phyloP scores from a whole-genome alignment of 805 yeast species.

The Saccharomycopsis sp. region DNA sequence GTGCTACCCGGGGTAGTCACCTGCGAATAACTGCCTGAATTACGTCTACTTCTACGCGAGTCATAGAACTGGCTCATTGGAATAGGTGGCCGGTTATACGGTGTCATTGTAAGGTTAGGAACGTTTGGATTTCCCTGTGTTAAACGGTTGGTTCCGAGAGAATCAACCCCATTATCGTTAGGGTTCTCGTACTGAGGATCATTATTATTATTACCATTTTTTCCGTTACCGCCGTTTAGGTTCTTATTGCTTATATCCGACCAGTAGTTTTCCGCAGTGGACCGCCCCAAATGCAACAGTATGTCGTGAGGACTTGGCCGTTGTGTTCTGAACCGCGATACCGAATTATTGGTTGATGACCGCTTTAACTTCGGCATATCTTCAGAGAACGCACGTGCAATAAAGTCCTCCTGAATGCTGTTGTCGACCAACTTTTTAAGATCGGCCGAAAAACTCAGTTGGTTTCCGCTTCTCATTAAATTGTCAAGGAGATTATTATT shows the following conservation, averaged over 20 bases:
- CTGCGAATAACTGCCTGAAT: background rate
- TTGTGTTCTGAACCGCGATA: background rate
- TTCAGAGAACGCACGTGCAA: background rate
- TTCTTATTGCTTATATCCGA: background rate
- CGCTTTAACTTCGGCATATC: conserved; percentile 1
- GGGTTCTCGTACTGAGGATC: background rate
- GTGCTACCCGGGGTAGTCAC: background rate
- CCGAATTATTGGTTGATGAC: background rate
- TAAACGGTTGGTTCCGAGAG: background rate
- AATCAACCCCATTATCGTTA: background rate
- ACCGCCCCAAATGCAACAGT: background rate
- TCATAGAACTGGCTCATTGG: background rate
- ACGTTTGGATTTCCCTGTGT: background rate
- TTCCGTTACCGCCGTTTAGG: background rate
- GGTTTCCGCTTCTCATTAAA: background rate
- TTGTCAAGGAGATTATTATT: background rate
- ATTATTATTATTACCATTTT: background rate
- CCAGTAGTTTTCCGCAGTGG: background rate
- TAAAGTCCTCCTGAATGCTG: background rate
- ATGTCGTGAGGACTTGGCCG: background rate
- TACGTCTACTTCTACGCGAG: background rate
- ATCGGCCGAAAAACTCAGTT: background rate
- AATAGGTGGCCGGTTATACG: background rate
- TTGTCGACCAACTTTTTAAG: background rate
- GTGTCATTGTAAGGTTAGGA: conserved; percentile 7